Conservation (phyloP, 1,139 yeast genomes). For the Kodamaea anthophila region DNA sequence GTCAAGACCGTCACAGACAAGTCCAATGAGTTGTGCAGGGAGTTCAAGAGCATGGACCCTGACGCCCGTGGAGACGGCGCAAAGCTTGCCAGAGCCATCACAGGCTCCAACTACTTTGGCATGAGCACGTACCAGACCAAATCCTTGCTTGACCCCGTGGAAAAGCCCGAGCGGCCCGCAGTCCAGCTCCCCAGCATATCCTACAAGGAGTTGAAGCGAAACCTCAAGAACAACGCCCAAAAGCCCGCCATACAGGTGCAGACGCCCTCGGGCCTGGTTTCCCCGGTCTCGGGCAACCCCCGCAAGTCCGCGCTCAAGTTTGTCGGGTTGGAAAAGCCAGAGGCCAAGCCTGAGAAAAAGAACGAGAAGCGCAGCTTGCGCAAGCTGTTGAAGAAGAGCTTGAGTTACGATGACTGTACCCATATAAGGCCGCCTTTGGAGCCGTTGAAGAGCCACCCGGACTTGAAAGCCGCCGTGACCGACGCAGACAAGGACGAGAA, state of each 20-base stretch:
- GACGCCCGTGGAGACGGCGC: conserved; percentile 41
- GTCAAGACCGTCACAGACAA: conserved; percentile 33
- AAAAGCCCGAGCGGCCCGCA: conserved; percentile 12
- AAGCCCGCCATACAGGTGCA: conserved; percentile 9
- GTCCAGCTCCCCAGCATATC: conserved; percentile 23
- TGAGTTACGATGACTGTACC: conserved; percentile 20
- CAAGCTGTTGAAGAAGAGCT: conserved; percentile 20
- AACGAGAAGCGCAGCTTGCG: conserved; percentile 4
- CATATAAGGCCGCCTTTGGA: conserved; percentile 16
- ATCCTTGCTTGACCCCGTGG: conserved; percentile 33
- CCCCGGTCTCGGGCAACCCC: conserved; percentile 5
- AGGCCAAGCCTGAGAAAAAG: conserved; percentile 5
- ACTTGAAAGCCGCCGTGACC: conserved; percentile 14
- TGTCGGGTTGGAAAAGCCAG: conserved; percentile 17
- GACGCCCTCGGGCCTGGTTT: conserved; percentile 5
- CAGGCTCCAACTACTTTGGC: conserved; percentile 41
- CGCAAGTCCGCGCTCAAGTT: conserved; percentile 16
- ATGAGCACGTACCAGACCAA: conserved; percentile 37
- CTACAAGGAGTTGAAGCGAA: conserved; percentile 33
- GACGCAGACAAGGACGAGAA: conserved; percentile 8
- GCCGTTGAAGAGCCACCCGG: conserved; percentile 39
- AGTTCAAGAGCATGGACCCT: conserved; percentile 34
- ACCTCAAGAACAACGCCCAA: conserved; percentile 13
- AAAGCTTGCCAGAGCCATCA: conserved; percentile 39
- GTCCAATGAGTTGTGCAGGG: conserved; percentile 33